Evolutionary conservation across 345 rosid species (phyloP), one percentile per base, ranked within the genome.

Genomic region (Arabis hirsuta): DNA sequence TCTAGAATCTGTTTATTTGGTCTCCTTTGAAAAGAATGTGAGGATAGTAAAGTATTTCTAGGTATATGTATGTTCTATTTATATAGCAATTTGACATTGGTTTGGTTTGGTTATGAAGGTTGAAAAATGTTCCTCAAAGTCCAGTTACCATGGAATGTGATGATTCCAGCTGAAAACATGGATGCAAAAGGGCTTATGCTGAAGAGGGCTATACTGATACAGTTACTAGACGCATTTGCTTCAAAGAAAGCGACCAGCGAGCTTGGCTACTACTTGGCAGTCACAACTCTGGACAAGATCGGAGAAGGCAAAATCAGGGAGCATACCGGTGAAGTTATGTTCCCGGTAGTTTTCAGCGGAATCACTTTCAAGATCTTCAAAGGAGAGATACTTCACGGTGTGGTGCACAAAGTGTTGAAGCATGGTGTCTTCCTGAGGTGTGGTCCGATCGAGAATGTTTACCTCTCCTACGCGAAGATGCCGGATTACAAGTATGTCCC

Each of bases 361-460:
- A 62, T 95, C 12, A 87, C 96, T 55, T 89, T 89, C 89, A 95
- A 91, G 83, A 77, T 90, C 60, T 88, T 86, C 76, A 73, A 79
- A 60, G 99, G 96, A 44, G 97, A 95, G 85, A 74, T 91, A 42
- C 55, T 95, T 46, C 78, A 86, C 0, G 99, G 96, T 6, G 76
- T 68, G 7, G 93, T 87, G 8, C 89, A 87, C 86, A 85, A 85
- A 77, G 87, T 91, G 65, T 75, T 88, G 65, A 90, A 87, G 81
- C 93, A 91, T 27, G 99, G 99, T 14, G 96, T 87, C 47, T 84
- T 95, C 78, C 12, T 95, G 81, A 84, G 76, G 74, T 87, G 96
- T 31, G 96, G 96, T 16, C 97, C 90, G 0, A 68, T 87, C 0
- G 86, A 90, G 50, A 78, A 76, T 11, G 64, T 87, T 4, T 90